Percentiles rank a stretch among this genome's conserved stretches.
Evolutionary conservation across 352 stramenopile genomes (phyloP).

Genomic region (Phytophthora hybrid): DNA sequence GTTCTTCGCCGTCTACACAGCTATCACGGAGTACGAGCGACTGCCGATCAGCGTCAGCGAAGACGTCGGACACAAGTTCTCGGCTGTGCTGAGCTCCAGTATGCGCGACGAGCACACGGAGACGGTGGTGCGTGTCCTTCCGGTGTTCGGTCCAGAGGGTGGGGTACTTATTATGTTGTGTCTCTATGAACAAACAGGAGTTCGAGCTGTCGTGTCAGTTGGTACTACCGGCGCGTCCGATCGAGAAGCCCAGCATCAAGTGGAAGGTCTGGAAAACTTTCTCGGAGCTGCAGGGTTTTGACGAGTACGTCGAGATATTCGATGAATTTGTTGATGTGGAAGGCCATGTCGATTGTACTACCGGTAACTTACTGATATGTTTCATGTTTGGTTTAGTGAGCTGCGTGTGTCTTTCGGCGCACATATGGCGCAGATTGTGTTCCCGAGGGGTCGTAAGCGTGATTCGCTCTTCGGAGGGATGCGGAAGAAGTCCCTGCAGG

Average conservation of each 20-base stretch:
- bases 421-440: constrained; percentile 66
- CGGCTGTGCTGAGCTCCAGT: constrained; percentile 60
- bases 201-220: constrained; percentile 82
- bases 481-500: constrained; percentile 72
- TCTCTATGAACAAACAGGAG: constrained; percentile 46
- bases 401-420: constrained; percentile 56
- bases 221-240: constrained; percentile 50
- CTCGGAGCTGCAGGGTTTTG: constrained; percentile 70
- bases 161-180: constrained; percentile 23
- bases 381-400: constrained; percentile 47
- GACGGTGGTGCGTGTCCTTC: constrained; percentile 47
- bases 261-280: constrained; percentile 85
- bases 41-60: constrained; percentile 51
- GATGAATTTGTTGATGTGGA: not conserved
- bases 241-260: constrained; percentile 77
- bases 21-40: constrained; percentile 71
- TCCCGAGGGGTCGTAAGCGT: constrained; percentile 75
- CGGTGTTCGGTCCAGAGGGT: constrained; percentile 10
- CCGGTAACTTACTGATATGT: constrained; percentile 17
- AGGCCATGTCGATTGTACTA: not conserved
- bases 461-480: constrained; percentile 77
- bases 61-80: constrained; percentile 57
- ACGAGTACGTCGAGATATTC: constrained; percentile 56
- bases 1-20: constrained; percentile 81
- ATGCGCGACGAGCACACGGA: constrained; percentile 68